Conservation (phyloP, 2,329 filamentous ascomycete species). For the Ramichloridium luteum region DNA sequence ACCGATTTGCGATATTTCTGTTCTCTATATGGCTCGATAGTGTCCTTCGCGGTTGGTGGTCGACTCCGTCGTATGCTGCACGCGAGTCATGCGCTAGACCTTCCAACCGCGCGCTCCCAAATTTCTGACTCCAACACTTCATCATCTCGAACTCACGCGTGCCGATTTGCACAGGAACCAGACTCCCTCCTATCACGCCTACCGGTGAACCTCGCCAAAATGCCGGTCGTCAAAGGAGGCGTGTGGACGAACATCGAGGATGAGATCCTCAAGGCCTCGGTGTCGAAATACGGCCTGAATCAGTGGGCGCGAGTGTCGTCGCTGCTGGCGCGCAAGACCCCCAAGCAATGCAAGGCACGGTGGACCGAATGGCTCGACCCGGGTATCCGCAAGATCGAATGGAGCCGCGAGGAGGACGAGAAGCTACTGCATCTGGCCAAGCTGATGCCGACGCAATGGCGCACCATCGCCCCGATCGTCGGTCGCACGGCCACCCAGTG, state of each 20-base stretch:
- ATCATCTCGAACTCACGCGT: too few relatives aligned
- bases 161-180: too few relatives aligned
- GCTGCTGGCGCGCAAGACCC: conserved; percentile 88
- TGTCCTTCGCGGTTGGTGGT: too few relatives aligned
- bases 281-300: conserved; percentile 88
- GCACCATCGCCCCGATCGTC: conserved; percentile 93
- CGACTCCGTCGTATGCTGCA: too few relatives aligned
- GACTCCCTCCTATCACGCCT: too few relatives aligned
- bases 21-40: too few relatives aligned
- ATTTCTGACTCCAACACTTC: too few relatives aligned
- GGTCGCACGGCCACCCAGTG: conserved; percentile 95
- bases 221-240: conserved; percentile 55
- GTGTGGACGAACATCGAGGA: conserved; percentile 67
- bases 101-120: too few relatives aligned
- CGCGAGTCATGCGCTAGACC: too few relatives aligned
- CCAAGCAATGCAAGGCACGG: conserved; percentile 97
- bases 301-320: conserved; percentile 99
- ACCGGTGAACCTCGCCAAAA: too few relatives aligned
- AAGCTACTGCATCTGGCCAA: conserved; percentile 93
- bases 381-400: conserved; percentile 96
- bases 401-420: conserved; percentile 97
- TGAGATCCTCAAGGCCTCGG: conserved; percentile 91
- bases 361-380: conserved; percentile 99
- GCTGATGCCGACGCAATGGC: conserved; percentile 98
- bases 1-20: too few relatives aligned